A percentile compares a stretch with the other conserved stretches of the same genome.
Conservation (phyloP, 2,329 filamentous ascomycete genomes). For the Aureobasidium lini region DNA sequence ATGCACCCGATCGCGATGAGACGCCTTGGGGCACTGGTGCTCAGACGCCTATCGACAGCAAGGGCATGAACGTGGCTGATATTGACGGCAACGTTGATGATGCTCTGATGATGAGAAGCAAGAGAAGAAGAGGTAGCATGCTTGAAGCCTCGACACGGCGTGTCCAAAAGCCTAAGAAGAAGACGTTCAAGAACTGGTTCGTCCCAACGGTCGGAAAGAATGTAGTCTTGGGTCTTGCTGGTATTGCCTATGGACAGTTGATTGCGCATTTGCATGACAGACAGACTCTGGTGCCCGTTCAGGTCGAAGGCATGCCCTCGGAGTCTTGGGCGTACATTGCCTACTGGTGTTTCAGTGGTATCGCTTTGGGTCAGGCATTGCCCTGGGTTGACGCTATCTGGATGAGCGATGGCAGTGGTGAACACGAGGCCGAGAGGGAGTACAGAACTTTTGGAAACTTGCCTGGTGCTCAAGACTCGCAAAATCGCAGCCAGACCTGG, state of each 20-base stretch:
- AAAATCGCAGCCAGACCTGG: constrained; percentile 18
- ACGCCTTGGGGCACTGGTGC: constrained; percentile 76
- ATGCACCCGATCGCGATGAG: constrained; percentile 44
- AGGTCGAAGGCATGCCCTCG: constrained; percentile 49
- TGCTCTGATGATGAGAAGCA: constrained; percentile 5
- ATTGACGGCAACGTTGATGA: constrained; percentile 11
- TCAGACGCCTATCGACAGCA: constrained; percentile 51
- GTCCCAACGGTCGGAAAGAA: constrained; percentile 36
- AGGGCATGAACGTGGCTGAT: constrained; percentile 10
- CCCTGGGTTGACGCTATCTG: constrained; percentile 78
- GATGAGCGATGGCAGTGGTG: constrained; percentile 39
- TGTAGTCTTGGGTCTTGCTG: constrained; percentile 66
- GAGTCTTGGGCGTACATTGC: constrained; percentile 60
- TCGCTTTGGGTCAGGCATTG: constrained; percentile 68
- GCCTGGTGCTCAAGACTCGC: constrained; percentile 9
- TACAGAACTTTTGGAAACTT: constrained; percentile 14
- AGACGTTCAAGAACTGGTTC: constrained; percentile 24
- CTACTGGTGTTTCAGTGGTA: constrained; percentile 75
- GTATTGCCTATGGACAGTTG: constrained; percentile 73
- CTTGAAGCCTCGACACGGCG: constrained; percentile 13
- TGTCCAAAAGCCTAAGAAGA: constrained; percentile 9
- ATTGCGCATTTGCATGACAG: constrained; percentile 72
- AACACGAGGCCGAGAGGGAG: constrained; percentile 25
- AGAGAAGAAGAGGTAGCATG: constrained; percentile 14
- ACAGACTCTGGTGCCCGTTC: constrained; percentile 55